Percentiles rank a stretch among this genome's conserved stretches.
phyloP scores from a whole-genome alignment of 2,329 filamentous ascomycete genomes.

The Paecilomyces dactylethromorphus region DNA sequence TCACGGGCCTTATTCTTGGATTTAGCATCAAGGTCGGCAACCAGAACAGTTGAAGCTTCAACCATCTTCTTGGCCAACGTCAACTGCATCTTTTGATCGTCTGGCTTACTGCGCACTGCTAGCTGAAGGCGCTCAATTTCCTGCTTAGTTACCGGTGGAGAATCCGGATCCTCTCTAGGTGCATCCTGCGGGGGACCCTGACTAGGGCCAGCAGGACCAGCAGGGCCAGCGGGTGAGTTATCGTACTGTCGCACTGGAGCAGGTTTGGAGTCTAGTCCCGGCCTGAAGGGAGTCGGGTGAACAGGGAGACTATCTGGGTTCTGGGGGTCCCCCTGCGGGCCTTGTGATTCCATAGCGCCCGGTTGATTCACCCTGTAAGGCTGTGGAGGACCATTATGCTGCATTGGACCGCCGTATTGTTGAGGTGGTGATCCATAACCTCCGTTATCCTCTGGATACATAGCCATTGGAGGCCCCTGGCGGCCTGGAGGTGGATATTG shows the following conservation, averaged over 20 bases:
- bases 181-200: conserved; percentile 2
- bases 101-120: conserved; percentile 62
- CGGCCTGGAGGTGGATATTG: conserved; percentile 11
- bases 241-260: conserved; percentile 50
- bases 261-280: conserved; percentile 45
- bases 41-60: conserved; percentile 73
- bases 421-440: conserved; percentile 6
- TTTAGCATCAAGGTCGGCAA: conserved; percentile 66
- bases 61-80: conserved; percentile 74
- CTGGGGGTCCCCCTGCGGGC: conserved; percentile 34
- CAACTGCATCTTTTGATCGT: conserved; percentile 65
- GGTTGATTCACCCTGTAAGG: conserved; percentile 15
- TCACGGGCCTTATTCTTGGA: conserved; percentile 63
- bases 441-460: conserved; percentile 4
- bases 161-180: conserved; percentile 16
- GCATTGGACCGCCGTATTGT: conserved; percentile 5
- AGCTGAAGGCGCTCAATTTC: conserved; percentile 72
- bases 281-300: conserved; percentile 50
- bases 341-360: conserved; percentile 10
- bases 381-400: conserved; percentile 13
- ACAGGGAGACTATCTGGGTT: conserved; percentile 51
- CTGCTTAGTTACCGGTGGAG: conserved; percentile 62
- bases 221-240: conserved; percentile 28
- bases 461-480: conserved; percentile 7
- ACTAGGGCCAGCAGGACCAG: conserved; percentile 26